A percentile compares a stretch with the other conserved stretches of the same genome.
phyloP scores from a whole-genome alignment of 352 stramenopile species.

The Phytophthora agathidicida region DNA sequence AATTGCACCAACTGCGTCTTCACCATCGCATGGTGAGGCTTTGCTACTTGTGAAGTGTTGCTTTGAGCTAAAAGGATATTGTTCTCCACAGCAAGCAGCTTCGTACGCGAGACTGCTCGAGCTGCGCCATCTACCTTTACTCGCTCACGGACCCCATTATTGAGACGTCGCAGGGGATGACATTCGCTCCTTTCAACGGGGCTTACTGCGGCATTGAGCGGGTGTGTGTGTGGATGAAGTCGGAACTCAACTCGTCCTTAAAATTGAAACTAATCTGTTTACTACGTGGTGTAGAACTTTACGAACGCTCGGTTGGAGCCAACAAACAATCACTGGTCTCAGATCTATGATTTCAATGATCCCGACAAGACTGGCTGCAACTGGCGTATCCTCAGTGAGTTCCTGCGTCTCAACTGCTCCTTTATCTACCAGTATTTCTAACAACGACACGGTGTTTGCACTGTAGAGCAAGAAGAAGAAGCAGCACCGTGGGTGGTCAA shows the following conservation, averaged over 20 bases:
- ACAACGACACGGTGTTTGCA: background rate
- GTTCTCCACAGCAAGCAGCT: conserved; percentile 86
- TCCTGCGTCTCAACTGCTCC: background rate
- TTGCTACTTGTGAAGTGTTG: background rate
- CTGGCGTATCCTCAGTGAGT: conserved; percentile 69
- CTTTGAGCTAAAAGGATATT: too few species aligned
- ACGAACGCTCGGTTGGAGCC: conserved; percentile 70
- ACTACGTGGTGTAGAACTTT: conserved; percentile 64
- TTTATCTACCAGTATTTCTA: background rate
- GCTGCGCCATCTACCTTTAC: conserved; percentile 90
- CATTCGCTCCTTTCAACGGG: conserved; percentile 90
- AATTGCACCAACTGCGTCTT: conserved; percentile 92
- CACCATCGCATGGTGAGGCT: conserved; percentile 85
- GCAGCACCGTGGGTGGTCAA: conserved; percentile 52
- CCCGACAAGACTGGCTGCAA: conserved; percentile 77
- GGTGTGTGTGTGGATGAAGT: too few species aligned
- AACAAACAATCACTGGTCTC: conserved; percentile 90
- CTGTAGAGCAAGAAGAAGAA: conserved; percentile 53
- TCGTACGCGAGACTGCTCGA: conserved; percentile 81
- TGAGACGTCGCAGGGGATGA: conserved; percentile 87
- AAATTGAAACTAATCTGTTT: too few species aligned
- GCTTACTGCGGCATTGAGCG: conserved; percentile 75
- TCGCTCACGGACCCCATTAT: conserved; percentile 93
- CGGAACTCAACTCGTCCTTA: too few species aligned
- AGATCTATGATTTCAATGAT: conserved; percentile 94